Conservation (phyloP, 768 basidiomycete genomes). For the Nevesoporus exiguus region DNA sequence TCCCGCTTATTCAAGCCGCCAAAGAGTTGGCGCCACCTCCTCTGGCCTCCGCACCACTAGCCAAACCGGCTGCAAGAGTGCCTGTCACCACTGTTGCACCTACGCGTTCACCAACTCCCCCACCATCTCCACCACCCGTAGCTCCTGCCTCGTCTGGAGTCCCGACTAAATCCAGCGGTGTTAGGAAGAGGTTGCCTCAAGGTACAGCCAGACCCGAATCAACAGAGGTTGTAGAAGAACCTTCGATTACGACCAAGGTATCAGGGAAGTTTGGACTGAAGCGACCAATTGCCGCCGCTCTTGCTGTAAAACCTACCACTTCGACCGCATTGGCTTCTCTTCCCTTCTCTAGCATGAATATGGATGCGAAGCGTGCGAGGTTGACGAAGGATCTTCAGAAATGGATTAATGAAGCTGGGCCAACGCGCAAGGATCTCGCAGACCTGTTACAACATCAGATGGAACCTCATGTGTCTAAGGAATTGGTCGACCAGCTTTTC, state of each 20-base stretch:
- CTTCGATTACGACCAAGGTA: conserved; percentile 28
- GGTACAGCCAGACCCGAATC: conserved; percentile 50
- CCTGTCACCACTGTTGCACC: conserved; percentile 18
- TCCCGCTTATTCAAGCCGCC: conserved; percentile 87
- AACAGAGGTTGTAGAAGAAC: conserved; percentile 37
- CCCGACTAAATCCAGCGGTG: conserved; percentile 52
- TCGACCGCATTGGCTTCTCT: conserved; percentile 32
- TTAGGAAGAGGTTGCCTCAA: conserved; percentile 70
- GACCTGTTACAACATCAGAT: conserved; percentile 89
- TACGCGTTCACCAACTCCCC: conserved; percentile 35
- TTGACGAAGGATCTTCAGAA: conserved; percentile 71
- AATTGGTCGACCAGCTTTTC: conserved; percentile 75
- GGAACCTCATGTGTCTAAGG: conserved; percentile 78
- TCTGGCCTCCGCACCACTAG: conserved; percentile 28
- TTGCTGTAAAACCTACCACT: conserved; percentile 31
- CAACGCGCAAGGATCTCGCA: conserved; percentile 81
- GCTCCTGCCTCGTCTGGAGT: conserved; percentile 27
- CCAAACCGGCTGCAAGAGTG: conserved; percentile 29
- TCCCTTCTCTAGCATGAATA: conserved; percentile 33
- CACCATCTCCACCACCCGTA: conserved; percentile 44
- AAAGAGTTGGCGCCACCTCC: conserved; percentile 41
- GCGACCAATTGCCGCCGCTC: conserved; percentile 37
- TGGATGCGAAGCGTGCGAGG: conserved; percentile 55
- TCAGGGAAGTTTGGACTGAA: conserved; percentile 42
- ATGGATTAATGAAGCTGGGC: conserved; percentile 85